These are phyloP conservation scores for Globisporangium parvum DNA, from an alignment of 352 stramenopile genomes.

Conservation along the genomic window DNA sequence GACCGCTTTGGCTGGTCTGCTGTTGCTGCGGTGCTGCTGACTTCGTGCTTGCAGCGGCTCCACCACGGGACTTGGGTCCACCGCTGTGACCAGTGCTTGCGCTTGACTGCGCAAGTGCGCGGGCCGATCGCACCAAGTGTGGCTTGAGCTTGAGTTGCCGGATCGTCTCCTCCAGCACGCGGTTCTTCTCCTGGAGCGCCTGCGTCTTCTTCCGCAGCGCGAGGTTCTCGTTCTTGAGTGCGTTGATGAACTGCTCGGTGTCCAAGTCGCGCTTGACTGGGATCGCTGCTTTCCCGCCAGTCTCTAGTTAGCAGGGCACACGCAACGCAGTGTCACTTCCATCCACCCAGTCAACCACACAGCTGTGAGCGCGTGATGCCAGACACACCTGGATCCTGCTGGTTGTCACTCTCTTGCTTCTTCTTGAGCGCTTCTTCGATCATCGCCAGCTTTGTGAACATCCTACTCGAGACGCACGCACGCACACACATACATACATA, in stretches of 20 bases:
- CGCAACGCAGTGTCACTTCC: too few species aligned
- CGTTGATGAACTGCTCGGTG: conserved; percentile 76
- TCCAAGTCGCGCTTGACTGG: conserved; percentile 57
- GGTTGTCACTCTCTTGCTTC: conserved; percentile 59
- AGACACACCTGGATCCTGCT: conserved; percentile 37
- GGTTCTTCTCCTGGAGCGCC: conserved; percentile 61
- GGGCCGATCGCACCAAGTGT: conserved; percentile 6
- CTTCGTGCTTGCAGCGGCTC: conserved; percentile 7
- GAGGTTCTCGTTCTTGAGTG: conserved; percentile 69
- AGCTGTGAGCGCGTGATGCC: too few species aligned
- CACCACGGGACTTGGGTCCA: too few species aligned
- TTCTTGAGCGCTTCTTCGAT: conserved; percentile 85
- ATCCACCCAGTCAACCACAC: background rate
- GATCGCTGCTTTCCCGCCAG: conserved; percentile 19
- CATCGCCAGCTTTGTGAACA: conserved; percentile 88
- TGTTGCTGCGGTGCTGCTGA: background rate
- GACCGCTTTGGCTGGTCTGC: background rate
- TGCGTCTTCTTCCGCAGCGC: conserved; percentile 75
- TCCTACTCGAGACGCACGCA: conserved; percentile 26
- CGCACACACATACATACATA: too few species aligned
- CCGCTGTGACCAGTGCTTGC: background rate
- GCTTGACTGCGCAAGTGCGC: background rate
- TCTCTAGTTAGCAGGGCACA: conserved; percentile 12
- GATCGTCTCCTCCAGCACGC: conserved; percentile 54
- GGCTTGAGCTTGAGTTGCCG: conserved; percentile 20